Evolutionary conservation across 257 asterid species (phyloP).

Genomic region (Nicotiana obtusifolia): DNA sequence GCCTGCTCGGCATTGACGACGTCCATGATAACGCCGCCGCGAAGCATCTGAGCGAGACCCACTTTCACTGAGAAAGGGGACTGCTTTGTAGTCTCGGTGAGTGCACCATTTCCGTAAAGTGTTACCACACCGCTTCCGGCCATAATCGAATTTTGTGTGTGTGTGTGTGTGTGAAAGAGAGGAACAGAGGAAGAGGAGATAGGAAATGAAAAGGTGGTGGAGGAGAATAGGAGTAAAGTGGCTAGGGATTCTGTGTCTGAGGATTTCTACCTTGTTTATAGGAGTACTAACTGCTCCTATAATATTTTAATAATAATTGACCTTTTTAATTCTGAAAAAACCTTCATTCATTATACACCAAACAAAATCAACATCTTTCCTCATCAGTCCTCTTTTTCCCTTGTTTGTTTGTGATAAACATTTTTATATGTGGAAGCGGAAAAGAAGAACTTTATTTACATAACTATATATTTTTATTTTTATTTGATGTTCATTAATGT

Average conservation of each 20-base stretch:
- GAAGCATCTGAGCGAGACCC: constrained; percentile 95
- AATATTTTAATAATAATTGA: neutral
- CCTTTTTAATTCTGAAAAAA: neutral
- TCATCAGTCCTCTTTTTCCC: neutral
- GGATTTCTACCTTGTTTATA: constrained; percentile 1
- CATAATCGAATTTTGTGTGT: constrained; percentile 27
- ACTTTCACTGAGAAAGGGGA: constrained; percentile 90
- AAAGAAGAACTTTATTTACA: neutral
- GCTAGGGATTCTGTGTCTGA: constrained; percentile 21
- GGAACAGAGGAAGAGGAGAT: neutral
- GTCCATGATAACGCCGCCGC: constrained; percentile 95
- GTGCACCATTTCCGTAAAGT: constrained; percentile 82
- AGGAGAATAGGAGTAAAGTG: neutral
- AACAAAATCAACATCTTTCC: neutral
- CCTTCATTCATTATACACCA: neutral
- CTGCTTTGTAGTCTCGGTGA: constrained; percentile 70
- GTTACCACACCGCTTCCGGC: constrained; percentile 91
- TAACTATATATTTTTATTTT: too few species aligned
- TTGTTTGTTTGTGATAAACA: neutral
- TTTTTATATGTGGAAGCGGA: neutral
- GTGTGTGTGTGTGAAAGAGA: neutral
- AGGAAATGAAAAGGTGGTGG: neutral
- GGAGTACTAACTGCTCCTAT: neutral
- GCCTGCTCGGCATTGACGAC: constrained; percentile 89
- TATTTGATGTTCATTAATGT: too few species aligned